Base-by-base conservation (phyloP, 371 early-diverging fungal genomes). In the Zopfochytrium polystomum region DNA sequence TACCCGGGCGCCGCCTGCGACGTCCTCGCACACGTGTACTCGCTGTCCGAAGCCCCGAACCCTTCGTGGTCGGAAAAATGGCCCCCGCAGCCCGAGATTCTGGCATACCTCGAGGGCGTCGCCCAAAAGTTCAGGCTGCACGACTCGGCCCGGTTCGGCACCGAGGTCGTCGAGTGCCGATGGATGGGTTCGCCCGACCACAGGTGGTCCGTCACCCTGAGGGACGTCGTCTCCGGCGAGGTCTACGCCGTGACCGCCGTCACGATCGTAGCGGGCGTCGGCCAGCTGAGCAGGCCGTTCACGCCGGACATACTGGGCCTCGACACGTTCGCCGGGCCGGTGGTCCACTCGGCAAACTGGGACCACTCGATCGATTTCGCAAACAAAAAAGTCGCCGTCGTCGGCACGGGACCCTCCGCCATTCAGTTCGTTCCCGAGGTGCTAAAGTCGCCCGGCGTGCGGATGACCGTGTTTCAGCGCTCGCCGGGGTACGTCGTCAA, bases 1-100 rank as follows among this genome's bases (percentile, higher is more conserved):
- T 84, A 84, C 50, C 83, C 82, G n/a, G 84, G 83, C 0, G 74
- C 74, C 29, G 81, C 78, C 18, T 80, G 82, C 55, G 82, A 85
- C 70, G 72, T 83, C 26, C 68, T 75, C 7, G 76, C 79, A 2
- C 78, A 81, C 65, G 64, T 77, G 25, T 83, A 81, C 63, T 72
- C 66, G 26, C 63, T 72, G 42, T 69, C 67, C 29, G 77, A 72
- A 50, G 78, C 70, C n/a, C 52, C 67, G 2, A 77, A 58, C 71
- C 77, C 56, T 82, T 78, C 71, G 26, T 82, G 83, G 82, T 59
- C 72, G 1, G 22, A 67, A 2, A 58, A 66, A 9, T 81, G 71
- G 50, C 72, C 77, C 20, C 56, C 68, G 3, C 80, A 77, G 45
- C 25, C 68, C 22, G 83, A 85, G 59, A 83, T 85, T 29, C 64